Evolutionary conservation across 2,329 filamentous ascomycete species (phyloP).

Genomic region (Aureobasidium vineae): DNA sequence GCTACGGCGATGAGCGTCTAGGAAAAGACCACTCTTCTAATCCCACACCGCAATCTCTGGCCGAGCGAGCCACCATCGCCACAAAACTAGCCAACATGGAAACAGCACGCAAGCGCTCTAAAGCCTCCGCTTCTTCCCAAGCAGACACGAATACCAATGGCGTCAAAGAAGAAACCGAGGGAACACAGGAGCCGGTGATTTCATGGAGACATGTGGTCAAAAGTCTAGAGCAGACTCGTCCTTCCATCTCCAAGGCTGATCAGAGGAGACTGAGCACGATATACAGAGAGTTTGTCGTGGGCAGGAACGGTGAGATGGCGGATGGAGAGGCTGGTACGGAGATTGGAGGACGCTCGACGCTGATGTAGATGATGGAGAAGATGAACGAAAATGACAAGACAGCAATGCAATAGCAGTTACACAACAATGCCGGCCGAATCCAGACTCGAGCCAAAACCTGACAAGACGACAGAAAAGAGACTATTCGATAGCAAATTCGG

Average conservation of each 20-base stretch:
- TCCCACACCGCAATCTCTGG: constrained; percentile 57
- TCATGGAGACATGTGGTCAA: constrained; percentile 78
- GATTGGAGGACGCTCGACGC: constrained; percentile 84
- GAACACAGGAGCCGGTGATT: constrained; percentile 71
- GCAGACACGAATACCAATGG: not conserved
- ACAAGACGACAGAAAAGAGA: too few species aligned
- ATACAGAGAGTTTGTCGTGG: constrained; percentile 89
- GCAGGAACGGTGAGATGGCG: constrained; percentile 91
- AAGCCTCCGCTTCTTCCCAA: constrained; percentile 31
- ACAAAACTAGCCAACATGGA: constrained; percentile 82
- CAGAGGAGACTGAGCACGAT: constrained; percentile 71
- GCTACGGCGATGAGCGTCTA: constrained; percentile 61
- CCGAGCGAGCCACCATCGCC: constrained; percentile 74
- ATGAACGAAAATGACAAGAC: too few species aligned
- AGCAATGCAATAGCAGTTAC: too few species aligned
- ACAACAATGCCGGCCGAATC: too few species aligned
- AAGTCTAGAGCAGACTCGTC: constrained; percentile 71
- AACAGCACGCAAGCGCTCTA: constrained; percentile 63
- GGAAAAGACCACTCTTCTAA: constrained; percentile 41
- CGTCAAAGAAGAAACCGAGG: constrained; percentile 33
- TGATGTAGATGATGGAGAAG: constrained; percentile 41
- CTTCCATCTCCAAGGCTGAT: constrained; percentile 80
- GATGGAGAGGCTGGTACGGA: constrained; percentile 90
- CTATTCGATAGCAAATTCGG: too few species aligned
- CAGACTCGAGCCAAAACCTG: too few species aligned